Percentiles rank a stretch among this genome's conserved stretches.
Evolutionary conservation across 106 monocot species (phyloP).

Genomic region (Platanthera guangdongensis): DNA sequence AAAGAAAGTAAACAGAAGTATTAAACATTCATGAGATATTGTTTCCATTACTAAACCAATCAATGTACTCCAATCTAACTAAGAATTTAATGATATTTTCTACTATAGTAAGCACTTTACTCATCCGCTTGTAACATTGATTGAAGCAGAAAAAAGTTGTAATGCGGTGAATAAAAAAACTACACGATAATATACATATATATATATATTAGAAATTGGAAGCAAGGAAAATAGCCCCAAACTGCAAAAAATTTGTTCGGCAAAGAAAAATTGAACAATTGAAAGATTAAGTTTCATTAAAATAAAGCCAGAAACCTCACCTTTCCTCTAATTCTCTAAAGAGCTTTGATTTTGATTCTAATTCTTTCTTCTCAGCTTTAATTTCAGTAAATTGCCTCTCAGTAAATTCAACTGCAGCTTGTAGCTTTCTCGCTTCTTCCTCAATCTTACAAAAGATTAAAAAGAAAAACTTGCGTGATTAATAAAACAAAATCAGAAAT

Average conservation of each 20-base stretch:
- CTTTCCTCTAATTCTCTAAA: slow-evolving; percentile 77
- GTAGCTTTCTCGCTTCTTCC: slow-evolving; percentile 76
- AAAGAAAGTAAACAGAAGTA: neutral
- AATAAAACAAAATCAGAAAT: neutral
- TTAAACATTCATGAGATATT: neutral
- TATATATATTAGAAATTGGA: too few relatives aligned
- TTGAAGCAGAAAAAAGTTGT: neutral
- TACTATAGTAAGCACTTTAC: neutral
- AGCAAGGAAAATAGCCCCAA: neutral
- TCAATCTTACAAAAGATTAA: slow-evolving; percentile 42
- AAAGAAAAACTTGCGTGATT: neutral
- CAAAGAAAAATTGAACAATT: neutral
- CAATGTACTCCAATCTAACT: neutral
- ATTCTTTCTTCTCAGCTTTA: slow-evolving; percentile 53
- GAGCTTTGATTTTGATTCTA: slow-evolving; percentile 59
- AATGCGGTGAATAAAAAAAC: neutral
- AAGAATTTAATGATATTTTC: neutral
- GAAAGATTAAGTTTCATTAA: neutral
- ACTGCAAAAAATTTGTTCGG: neutral
- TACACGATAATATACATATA: too few relatives aligned
- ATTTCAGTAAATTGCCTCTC: slow-evolving; percentile 65
- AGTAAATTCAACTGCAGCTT: slow-evolving; percentile 66
- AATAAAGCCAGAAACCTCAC: slow-evolving; percentile 17
- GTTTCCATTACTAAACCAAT: neutral
- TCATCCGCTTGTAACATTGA: neutral